Evolutionary conservation across 106 monocot species (phyloP).

Genomic region (Phalaenopsis aphrodite): DNA sequence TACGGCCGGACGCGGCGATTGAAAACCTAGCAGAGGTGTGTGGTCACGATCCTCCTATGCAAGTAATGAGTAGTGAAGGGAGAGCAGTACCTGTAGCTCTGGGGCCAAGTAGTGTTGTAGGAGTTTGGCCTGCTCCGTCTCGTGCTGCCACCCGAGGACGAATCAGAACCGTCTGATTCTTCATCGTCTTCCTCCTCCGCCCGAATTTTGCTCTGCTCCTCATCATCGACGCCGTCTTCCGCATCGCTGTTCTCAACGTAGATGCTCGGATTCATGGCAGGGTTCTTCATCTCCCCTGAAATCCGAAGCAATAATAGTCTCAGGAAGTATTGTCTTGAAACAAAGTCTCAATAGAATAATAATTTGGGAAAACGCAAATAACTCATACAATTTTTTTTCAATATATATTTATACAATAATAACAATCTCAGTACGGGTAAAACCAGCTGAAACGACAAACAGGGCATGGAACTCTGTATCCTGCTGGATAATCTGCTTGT

Average conservation of each 20-base stretch:
- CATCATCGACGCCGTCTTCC: slow-evolving; percentile 16
- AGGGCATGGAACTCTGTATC: background rate
- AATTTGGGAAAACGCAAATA: too few relatives aligned
- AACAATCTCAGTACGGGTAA: background rate
- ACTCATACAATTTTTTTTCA: too few relatives aligned
- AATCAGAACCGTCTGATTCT: slow-evolving; percentile 43
- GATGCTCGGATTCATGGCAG: slow-evolving; percentile 36
- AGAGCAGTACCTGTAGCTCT: slow-evolving; percentile 63
- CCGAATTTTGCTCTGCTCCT: slow-evolving; percentile 11
- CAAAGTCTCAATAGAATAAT: too few relatives aligned
- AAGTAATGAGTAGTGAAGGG: background rate
- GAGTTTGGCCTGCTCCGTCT: slow-evolving; percentile 57
- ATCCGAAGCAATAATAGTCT: background rate
- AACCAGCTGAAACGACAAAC: background rate
- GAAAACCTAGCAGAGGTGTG: background rate
- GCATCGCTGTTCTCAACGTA: slow-evolving; percentile 44
- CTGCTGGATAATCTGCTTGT: too few relatives aligned
- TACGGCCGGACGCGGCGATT: background rate
- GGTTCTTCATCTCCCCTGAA: slow-evolving; percentile 31
- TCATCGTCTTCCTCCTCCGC: slow-evolving; percentile 7
- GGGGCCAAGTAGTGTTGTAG: slow-evolving; percentile 62
- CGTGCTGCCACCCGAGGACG: slow-evolving; percentile 25
- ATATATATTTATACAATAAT: too few relatives aligned
- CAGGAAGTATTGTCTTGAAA: background rate
- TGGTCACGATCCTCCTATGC: background rate